Conservation (phyloP, 805 yeast genomes). For the Barnettozyma pratensis region DNA sequence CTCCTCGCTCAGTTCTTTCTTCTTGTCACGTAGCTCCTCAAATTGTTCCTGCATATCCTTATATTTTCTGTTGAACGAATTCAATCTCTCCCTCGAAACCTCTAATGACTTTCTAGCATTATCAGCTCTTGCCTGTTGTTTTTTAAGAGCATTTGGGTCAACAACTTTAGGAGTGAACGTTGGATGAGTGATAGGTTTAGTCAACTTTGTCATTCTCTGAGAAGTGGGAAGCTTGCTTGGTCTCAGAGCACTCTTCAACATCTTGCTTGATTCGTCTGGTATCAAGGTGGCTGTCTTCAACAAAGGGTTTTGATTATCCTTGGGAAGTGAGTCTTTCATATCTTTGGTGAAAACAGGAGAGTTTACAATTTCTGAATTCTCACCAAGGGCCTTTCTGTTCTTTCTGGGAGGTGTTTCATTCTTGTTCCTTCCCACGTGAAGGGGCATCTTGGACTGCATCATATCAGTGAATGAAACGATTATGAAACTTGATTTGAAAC, state of each 20-base stretch:
- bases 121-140: conserved; percentile 6
- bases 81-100: conserved; percentile 9
- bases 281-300: not conserved
- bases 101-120: conserved; percentile 9
- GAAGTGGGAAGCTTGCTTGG: not conserved
- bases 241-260: not conserved
- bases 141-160: conserved; percentile 14
- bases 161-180: not conserved
- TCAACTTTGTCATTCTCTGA: not conserved
- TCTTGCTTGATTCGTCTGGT: not conserved
- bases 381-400: conserved; percentile 18
- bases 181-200: not conserved
- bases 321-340: not conserved
- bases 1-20: not conserved
- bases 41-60: conserved; percentile 1
- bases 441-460: conserved; percentile 14
- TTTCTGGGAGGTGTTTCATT: conserved; percentile 21
- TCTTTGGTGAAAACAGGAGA: conserved; percentile 14
- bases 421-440: conserved; percentile 3
- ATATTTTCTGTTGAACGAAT: conserved; percentile 9
- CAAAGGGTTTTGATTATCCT: not conserved
- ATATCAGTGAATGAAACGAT: not conserved
- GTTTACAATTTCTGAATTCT: conserved; percentile 15
- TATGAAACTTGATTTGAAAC: conserved; percentile 1
- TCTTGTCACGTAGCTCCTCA: conserved; percentile 5